Conservation (phyloP, 1,284 basidiomycete genomes). For the Trametes versicolor region DNA sequence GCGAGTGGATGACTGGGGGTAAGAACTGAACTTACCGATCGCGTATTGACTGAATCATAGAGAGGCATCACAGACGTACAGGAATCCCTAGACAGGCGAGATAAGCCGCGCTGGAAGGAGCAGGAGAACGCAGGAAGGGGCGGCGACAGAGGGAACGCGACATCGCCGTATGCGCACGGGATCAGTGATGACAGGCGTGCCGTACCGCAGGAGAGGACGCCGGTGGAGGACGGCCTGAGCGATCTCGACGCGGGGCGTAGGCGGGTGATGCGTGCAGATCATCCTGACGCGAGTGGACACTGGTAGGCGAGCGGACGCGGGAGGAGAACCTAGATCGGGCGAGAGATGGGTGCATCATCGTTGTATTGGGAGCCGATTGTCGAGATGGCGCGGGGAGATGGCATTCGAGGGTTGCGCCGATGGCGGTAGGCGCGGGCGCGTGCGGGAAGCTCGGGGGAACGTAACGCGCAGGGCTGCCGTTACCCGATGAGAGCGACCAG, state of each 20-base stretch:
- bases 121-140: background rate
- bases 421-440: background rate
- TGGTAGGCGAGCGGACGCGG: background rate
- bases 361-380: background rate
- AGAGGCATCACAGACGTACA: background rate
- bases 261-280: constrained; percentile 5
- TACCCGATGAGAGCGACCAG: too few species aligned
- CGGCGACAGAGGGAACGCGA: background rate
- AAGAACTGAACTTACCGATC: background rate
- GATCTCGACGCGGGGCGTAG: background rate
- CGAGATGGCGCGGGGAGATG: constrained; percentile 15
- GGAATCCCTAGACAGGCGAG: background rate
- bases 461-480: background rate
- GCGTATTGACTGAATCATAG: background rate
- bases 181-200: background rate
- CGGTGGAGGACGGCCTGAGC: background rate
- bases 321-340: background rate
- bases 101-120: background rate
- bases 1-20: background rate
- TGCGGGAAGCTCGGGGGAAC: background rate
- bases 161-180: background rate
- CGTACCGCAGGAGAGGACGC: background rate
- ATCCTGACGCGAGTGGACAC: background rate
- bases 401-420: background rate
- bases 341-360: background rate